phyloP scores from a whole-genome alignment of 179 eudicot species.

The Patellifolia procumbens region DNA sequence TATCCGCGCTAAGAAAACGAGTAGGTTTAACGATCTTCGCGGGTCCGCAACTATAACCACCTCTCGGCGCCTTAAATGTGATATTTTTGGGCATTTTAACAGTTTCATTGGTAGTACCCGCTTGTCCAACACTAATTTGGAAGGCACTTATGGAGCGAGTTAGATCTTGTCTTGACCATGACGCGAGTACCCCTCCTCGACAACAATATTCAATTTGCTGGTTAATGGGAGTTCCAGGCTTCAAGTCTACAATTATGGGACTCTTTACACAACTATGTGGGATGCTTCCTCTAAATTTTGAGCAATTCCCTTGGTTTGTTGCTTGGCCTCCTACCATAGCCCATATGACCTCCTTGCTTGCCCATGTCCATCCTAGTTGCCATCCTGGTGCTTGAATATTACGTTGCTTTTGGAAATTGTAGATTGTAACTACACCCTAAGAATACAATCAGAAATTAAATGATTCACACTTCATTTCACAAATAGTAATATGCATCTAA shows the following conservation, averaged over 20 bases:
- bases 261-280: slow-evolving; percentile 65
- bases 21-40: slow-evolving; percentile 58
- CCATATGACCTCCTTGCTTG: slow-evolving; percentile 77
- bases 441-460: not conserved
- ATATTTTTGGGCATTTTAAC: slow-evolving; percentile 65
- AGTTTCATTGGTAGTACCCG: slow-evolving; percentile 68
- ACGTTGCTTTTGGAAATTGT: slow-evolving; percentile 66
- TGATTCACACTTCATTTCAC: no score
- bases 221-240: slow-evolving; percentile 69
- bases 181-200: slow-evolving; percentile 67
- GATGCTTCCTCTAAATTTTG: slow-evolving; percentile 50
- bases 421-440: slow-evolving; percentile 76
- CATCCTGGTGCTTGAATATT: slow-evolving; percentile 74
- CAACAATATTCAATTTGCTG: slow-evolving; percentile 76
- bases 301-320: slow-evolving; percentile 76
- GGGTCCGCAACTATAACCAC: slow-evolving; percentile 73
- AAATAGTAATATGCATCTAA: no score
- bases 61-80: slow-evolving; percentile 66
- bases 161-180: slow-evolving; percentile 70
- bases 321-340: slow-evolving; percentile 62
- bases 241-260: slow-evolving; percentile 63
- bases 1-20: slow-evolving; percentile 40
- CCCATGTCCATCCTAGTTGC: slow-evolving; percentile 73
- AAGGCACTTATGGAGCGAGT: slow-evolving; percentile 57
- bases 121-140: slow-evolving; percentile 63